phyloP scores from a whole-genome alignment of 1,139 yeast species.

The Suhomyces bolitotheri region DNA sequence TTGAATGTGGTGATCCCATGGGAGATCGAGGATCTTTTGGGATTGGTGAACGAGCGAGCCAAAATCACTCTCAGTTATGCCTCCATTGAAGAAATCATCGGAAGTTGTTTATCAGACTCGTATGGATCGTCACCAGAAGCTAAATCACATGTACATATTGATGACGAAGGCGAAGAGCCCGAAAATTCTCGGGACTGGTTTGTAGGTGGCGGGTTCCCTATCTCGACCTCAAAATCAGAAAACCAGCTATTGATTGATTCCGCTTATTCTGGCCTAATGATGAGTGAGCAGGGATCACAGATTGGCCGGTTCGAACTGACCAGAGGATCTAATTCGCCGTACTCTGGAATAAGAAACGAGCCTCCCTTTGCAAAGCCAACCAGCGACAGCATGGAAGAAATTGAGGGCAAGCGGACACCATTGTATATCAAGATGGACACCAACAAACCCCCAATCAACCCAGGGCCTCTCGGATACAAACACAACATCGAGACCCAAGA shows the following conservation, averaged over 20 bases:
- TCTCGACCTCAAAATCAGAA: neutral
- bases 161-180: constrained; percentile 3
- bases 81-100: constrained; percentile 64
- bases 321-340: neutral
- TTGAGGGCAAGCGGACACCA: neutral
- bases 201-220: constrained; percentile 3
- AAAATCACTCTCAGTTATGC: constrained; percentile 54
- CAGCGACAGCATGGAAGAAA: neutral
- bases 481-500: constrained; percentile 1
- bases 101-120: constrained; percentile 56
- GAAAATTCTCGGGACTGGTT: constrained; percentile 7
- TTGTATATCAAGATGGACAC: neutral
- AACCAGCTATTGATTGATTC: constrained; percentile 5
- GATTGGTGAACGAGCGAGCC: constrained; percentile 58
- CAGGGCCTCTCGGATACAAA: neutral
- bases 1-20: constrained; percentile 55
- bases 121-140: constrained; percentile 7
- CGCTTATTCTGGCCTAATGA: constrained; percentile 3
- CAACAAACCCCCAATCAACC: neutral
- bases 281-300: neutral
- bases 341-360: constrained; percentile 1
- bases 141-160: constrained; percentile 4
- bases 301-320: neutral
- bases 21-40: constrained; percentile 58
- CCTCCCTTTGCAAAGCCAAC: neutral